Evolutionary conservation across 805 yeast genomes (phyloP).

Genomic region (Metschnikowia arizonensis): DNA sequence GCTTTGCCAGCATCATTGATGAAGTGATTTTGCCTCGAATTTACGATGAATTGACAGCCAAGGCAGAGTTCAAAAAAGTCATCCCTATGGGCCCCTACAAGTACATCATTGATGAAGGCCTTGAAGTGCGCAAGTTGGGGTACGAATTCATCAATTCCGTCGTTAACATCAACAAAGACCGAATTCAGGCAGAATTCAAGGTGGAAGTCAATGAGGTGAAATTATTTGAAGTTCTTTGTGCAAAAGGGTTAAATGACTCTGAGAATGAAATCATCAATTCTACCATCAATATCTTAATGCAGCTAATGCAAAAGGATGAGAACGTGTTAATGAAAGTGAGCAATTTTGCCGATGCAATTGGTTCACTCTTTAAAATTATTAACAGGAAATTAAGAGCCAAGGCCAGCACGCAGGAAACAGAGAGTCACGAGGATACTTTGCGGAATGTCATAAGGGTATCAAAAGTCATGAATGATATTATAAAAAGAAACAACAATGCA

Average conservation of each 20-base stretch:
- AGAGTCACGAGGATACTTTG: constrained; percentile 47
- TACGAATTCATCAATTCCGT: constrained; percentile 66
- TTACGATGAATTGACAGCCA: constrained; percentile 51
- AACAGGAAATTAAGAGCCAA: constrained; percentile 51
- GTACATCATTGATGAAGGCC: constrained; percentile 74
- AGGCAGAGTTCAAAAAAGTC: constrained; percentile 53
- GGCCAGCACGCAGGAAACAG: constrained; percentile 66
- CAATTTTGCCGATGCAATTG: constrained; percentile 30
- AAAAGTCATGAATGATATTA: constrained; percentile 19
- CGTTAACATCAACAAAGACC: constrained; percentile 24
- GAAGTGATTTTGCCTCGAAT: constrained; percentile 45
- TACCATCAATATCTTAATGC: constrained; percentile 40
- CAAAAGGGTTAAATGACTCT: constrained; percentile 54
- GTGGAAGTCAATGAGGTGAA: constrained; percentile 26
- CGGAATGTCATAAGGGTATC: constrained; percentile 30
- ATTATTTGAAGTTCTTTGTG: constrained; percentile 42
- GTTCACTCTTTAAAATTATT: constrained; percentile 32
- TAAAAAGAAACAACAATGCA: constrained; percentile 10
- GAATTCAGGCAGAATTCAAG: constrained; percentile 6
- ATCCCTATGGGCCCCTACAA: constrained; percentile 87
- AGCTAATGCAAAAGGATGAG: constrained; percentile 25
- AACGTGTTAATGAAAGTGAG: constrained; percentile 28
- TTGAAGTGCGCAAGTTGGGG: constrained; percentile 66
- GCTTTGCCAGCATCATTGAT: constrained; percentile 44
- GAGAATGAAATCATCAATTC: constrained; percentile 56